Conservation (phyloP, 495 filamentous ascomycete genomes). For the Sporormia fimetaria region DNA sequence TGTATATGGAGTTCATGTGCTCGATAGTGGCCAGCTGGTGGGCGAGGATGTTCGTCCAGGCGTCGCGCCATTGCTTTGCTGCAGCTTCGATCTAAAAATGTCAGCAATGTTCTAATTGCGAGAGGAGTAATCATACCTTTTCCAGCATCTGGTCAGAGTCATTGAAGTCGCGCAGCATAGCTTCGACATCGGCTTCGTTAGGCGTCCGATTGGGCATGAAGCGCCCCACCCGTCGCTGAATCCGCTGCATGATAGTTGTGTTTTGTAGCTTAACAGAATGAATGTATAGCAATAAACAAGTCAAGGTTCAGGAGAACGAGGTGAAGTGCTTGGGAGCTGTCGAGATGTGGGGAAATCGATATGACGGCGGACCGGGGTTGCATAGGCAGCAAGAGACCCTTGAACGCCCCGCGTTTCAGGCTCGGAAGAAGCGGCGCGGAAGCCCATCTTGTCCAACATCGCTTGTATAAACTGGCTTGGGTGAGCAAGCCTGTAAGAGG, state of each 20-base stretch:
- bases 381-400: conserved; percentile 13
- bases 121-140: conserved; percentile 40
- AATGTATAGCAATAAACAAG: too few species aligned
- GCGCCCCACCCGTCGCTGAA: conserved; percentile 65
- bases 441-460: not conserved
- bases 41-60: conserved; percentile 65
- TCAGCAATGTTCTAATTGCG: conserved; percentile 3
- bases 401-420: conserved; percentile 13
- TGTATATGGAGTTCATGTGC: conserved; percentile 70
- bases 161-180: conserved; percentile 71
- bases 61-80: conserved; percentile 71
- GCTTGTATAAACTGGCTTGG: not conserved
- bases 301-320: not conserved
- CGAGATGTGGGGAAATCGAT: not conserved
- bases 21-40: conserved; percentile 58
- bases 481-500: too few species aligned
- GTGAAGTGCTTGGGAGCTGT: conserved; percentile 5
- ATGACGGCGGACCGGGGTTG: conserved; percentile 3
- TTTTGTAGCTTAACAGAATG: too few species aligned
- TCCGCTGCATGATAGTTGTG: conserved; percentile 64
- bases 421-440: conserved; percentile 1
- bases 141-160: conserved; percentile 69
- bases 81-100: conserved; percentile 62
- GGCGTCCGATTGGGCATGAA: conserved; percentile 57
- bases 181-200: conserved; percentile 66